These are phyloP conservation scores for Ogataea trehalophila DNA, from an alignment of 805 yeast species.

Conservation along the genomic window DNA sequence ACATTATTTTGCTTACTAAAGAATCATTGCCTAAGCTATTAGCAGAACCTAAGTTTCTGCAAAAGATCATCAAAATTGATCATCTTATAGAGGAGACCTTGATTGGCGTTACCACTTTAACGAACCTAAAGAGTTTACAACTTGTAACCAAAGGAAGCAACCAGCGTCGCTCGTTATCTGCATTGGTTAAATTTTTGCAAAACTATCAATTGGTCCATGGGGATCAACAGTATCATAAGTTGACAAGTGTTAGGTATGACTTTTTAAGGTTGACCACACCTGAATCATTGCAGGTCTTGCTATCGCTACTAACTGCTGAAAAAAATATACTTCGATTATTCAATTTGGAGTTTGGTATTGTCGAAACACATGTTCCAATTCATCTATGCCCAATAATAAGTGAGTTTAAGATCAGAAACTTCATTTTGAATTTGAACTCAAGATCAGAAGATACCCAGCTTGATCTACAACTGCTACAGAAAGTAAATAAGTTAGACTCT, in stretches of 20 bases:
- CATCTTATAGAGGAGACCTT: too few species aligned
- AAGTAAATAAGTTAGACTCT: not conserved
- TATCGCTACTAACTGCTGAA: not conserved
- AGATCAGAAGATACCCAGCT: not conserved
- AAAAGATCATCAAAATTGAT: not conserved
- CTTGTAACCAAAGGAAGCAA: not conserved
- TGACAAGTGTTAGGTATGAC: not conserved
- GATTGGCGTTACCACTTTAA: too few species aligned
- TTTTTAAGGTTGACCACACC: not conserved
- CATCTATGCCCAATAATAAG: not conserved
- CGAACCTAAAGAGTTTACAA: not conserved
- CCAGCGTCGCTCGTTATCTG: not conserved
- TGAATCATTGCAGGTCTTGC: not conserved
- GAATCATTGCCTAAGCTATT: not conserved
- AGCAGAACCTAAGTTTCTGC: not conserved
- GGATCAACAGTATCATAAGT: not conserved
- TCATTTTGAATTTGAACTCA: not conserved
- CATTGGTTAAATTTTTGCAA: not conserved
- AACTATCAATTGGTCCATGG: not conserved
- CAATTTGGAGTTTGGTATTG: not conserved
- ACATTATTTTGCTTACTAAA: not conserved
- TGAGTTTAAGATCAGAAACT: not conserved
- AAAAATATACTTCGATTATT: not conserved
- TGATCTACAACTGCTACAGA: not conserved
- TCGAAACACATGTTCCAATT: not conserved